phyloP scores from a whole-genome alignment of 345 rosid species.

The Eucalyptus curtisii region DNA sequence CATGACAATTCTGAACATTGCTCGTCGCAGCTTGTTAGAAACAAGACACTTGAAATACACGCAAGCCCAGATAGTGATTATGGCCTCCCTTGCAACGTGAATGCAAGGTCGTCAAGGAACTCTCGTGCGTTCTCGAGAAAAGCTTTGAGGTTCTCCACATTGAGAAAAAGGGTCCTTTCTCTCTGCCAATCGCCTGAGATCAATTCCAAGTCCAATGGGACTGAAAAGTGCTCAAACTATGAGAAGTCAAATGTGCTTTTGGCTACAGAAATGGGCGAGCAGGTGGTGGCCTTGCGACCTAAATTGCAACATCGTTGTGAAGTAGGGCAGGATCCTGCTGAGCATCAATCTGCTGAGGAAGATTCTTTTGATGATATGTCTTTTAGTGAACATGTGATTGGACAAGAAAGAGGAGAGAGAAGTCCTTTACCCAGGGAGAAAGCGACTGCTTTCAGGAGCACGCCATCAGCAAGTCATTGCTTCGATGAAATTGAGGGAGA shows the following conservation, averaged over 20 bases:
- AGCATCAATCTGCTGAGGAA: neutral
- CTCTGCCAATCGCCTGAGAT: slow-evolving; percentile 11
- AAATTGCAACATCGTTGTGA: neutral
- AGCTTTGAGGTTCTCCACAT: slow-evolving; percentile 12
- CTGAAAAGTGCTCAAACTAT: slow-evolving; percentile 8
- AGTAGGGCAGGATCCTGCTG: neutral
- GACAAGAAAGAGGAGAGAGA: neutral
- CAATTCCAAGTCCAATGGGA: slow-evolving; percentile 6
- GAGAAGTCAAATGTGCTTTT: slow-evolving; percentile 19
- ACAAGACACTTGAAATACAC: slow-evolving; percentile 8
- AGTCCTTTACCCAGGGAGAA: neutral
- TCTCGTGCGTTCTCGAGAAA: slow-evolving; percentile 9
- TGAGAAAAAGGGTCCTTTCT: slow-evolving; percentile 20
- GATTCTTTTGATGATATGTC: neutral
- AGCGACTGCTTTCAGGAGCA: neutral
- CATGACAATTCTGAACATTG: slow-evolving; percentile 12
- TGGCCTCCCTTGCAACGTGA: slow-evolving; percentile 2
- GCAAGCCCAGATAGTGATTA: slow-evolving; percentile 1
- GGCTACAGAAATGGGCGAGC: slow-evolving; percentile 16
- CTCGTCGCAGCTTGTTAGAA: slow-evolving; percentile 10
- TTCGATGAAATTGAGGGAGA: neutral
- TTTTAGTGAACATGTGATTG: neutral
- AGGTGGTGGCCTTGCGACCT: slow-evolving; percentile 13
- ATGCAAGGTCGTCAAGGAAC: slow-evolving; percentile 1
- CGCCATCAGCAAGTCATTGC: neutral